Evolutionary conservation across 768 basidiomycete genomes (phyloP), one percentile per base, ranked within the genome.

Genomic region (Cystobasidium tubakii): DNA sequence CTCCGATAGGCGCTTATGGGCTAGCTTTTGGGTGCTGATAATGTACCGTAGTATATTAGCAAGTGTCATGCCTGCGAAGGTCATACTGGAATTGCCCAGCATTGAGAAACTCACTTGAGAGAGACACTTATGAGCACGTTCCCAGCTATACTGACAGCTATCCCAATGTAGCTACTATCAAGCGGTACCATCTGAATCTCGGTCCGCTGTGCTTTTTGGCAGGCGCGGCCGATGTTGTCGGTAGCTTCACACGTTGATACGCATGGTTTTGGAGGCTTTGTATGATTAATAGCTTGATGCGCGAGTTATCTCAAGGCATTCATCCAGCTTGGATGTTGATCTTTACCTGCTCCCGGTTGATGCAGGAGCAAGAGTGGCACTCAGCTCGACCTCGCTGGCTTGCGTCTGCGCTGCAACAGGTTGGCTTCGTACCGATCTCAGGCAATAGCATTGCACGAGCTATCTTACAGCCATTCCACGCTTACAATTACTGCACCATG

Each of bases 401-500:
- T 39, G 39, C 39, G 15, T 6, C 15, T 39, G 39, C 39, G 15
- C 15, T 39, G 39, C 21, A 7, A 19, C 53, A n/a, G n/a, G 53
- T 54, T 54, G 53, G 53, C 53, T 54, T 19, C 21, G 4, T n/a
- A 29, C 53, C 21, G 53, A 54, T 54, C 27, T 54, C 53, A 54
- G 7, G 53, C 21, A 54, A 4, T 7, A 54, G 53, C 53, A n/a
- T n/a, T n/a, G n/a, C n/a, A n/a, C n/a, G n/a, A n/a, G n/a, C n/a
- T n/a, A n/a, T n/a, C n/a, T n/a, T n/a, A n/a, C n/a, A n/a, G n/a
- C n/a, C n/a, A n/a, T n/a, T n/a, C n/a, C n/a, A n/a, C n/a, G n/a
- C n/a, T n/a, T n/a, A n/a, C n/a, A n/a, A n/a, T n/a, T n/a, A n/a
- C 57, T 60, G 33, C 57, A 60, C 23, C 33, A 73, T 73, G 72